phyloP scores from a whole-genome alignment of 345 rosid species.

The Cardiospermum halicacabum region DNA sequence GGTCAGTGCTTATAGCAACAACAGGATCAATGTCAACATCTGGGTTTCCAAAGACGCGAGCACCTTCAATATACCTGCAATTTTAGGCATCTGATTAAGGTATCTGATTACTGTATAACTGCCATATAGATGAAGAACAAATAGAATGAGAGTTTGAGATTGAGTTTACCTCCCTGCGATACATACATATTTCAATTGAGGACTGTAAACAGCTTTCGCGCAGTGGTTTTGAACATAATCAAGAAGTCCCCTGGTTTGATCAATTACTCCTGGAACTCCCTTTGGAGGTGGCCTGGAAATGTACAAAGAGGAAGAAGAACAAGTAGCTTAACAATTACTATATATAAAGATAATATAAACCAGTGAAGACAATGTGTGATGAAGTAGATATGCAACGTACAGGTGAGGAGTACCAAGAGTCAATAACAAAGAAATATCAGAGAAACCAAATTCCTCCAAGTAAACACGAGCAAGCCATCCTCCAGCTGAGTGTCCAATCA shows the following conservation, averaged over 20 bases:
- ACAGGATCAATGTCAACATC: conserved; percentile 31
- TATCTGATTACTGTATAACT: neutral
- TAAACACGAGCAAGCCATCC: conserved; percentile 98
- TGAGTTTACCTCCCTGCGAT: conserved; percentile 74
- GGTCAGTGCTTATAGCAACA: conserved; percentile 32
- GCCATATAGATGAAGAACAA: too few species aligned
- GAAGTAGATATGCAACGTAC: conserved; percentile 56
- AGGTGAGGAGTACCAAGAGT: conserved; percentile 96
- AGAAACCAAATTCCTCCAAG: conserved; percentile 69
- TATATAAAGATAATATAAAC: too few species aligned
- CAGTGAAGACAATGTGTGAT: neutral
- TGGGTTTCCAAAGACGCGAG: conserved; percentile 41
- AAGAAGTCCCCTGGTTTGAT: conserved; percentile 94
- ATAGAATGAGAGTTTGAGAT: neutral
- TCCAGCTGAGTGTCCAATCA: conserved; percentile 96
- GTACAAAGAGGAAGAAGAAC: neutral
- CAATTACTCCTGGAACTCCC: conserved; percentile 70
- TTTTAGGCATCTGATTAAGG: conserved; percentile 8
- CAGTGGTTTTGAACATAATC: conserved; percentile 67
- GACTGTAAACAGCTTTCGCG: conserved; percentile 66
- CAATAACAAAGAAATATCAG: conserved; percentile 61
- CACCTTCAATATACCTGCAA: conserved; percentile 76
- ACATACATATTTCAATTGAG: conserved; percentile 78
- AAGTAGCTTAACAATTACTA: too few species aligned
- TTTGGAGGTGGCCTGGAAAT: conserved; percentile 80